Evolutionary conservation across 192 early-diverging fungal species (phyloP).

Genomic region (Helicostylum pulchrum): DNA sequence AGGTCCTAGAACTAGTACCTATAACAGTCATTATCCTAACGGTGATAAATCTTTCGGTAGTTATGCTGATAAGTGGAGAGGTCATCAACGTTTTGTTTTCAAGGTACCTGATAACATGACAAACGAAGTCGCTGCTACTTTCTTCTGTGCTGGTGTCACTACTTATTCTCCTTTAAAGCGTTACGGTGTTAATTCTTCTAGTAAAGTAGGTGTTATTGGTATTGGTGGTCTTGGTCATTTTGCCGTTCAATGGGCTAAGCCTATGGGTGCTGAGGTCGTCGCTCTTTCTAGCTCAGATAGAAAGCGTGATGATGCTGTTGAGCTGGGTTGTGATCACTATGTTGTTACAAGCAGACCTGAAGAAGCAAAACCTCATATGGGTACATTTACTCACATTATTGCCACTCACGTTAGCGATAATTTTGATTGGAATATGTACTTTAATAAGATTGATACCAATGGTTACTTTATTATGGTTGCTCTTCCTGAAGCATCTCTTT

Average conservation of each 20-base stretch:
- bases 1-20: constrained; percentile 46
- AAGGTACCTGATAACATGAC: constrained; percentile 55
- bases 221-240: constrained; percentile 69
- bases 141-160: constrained; percentile 73
- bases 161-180: constrained; percentile 55
- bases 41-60: constrained; percentile 49
- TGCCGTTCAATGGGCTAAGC: constrained; percentile 53
- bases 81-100: constrained; percentile 60
- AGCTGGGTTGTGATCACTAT: constrained; percentile 54
- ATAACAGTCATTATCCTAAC: constrained; percentile 37
- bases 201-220: constrained; percentile 59
- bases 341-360: constrained; percentile 20
- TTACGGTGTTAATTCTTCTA: constrained; percentile 39
- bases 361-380: constrained; percentile 2
- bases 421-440: constrained; percentile 23
- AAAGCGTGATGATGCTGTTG: constrained; percentile 57
- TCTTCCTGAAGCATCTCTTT: constrained; percentile 44
- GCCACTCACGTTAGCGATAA: constrained; percentile 9
- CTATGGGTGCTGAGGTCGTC: constrained; percentile 48
- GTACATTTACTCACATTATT: constrained; percentile 32
- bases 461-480: constrained; percentile 64
- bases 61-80: constrained; percentile 49
- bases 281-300: constrained; percentile 53
- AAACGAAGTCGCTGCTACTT: constrained; percentile 60
- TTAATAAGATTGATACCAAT: constrained; percentile 20